Conservation (phyloP, 179 eudicot species). For the Camellia oleifera region DNA sequence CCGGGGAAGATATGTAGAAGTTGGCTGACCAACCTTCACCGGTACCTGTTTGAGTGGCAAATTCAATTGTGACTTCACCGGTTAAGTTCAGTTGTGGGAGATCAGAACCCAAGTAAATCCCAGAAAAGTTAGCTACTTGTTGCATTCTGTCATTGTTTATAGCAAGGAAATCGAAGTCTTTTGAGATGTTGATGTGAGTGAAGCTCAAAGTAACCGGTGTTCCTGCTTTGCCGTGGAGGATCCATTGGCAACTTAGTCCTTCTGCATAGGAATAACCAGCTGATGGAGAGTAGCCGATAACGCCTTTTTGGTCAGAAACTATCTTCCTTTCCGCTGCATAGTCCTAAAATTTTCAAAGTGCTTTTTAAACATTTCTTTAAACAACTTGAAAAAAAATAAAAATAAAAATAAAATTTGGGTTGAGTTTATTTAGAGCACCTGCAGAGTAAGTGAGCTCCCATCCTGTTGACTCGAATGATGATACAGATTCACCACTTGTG, state of each 20-base stretch:
- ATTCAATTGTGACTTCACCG: neutral
- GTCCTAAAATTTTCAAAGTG: neutral
- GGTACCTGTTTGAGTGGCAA: neutral
- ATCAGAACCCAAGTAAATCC: neutral
- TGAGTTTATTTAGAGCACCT: neutral
- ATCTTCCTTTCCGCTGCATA: neutral
- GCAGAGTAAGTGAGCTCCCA: slow-evolving; percentile 3
- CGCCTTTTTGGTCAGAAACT: neutral
- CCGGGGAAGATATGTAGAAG: neutral
- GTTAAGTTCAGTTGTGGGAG: neutral
- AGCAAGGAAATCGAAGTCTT: neutral
- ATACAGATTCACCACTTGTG: neutral
- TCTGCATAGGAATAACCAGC: neutral
- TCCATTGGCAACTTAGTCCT: slow-evolving; percentile 4
- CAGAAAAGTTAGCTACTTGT: slow-evolving; percentile 1
- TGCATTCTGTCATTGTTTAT: neutral
- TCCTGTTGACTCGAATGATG: neutral
- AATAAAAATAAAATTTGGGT: too few species aligned
- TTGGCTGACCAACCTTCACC: slow-evolving; percentile 2
- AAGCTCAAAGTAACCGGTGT: slow-evolving; percentile 2
- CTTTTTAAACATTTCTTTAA: too few species aligned
- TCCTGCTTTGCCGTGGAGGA: neutral
- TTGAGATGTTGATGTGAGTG: neutral
- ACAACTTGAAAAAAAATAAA: too few species aligned
- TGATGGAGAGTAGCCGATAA: neutral